phyloP scores from a whole-genome alignment of 768 basidiomycete genomes.

The Tremella mesenterica region DNA sequence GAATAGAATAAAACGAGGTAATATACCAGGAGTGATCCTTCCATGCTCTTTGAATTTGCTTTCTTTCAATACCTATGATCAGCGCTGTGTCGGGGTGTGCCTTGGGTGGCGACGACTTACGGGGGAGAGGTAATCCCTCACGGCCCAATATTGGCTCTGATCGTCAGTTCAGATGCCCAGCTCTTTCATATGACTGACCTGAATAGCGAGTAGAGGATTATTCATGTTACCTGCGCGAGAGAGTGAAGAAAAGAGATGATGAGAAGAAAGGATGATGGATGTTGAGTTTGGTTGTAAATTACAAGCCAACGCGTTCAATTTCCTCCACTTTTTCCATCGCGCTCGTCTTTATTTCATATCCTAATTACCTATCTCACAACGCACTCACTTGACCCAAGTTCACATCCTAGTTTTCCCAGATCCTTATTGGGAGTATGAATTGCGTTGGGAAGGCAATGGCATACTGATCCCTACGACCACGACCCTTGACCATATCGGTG shows the following conservation, averaged over 20 bases:
- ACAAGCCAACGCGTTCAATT: too few relatives aligned
- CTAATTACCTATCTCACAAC: background rate
- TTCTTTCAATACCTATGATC: constrained; percentile 76
- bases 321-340: too few relatives aligned
- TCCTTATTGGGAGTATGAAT: too few relatives aligned
- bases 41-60: constrained; percentile 99
- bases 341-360: background rate
- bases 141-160: constrained; percentile 84
- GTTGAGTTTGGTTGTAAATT: too few relatives aligned
- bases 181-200: constrained; percentile 24
- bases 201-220: constrained; percentile 43
- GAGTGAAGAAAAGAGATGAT: background rate
- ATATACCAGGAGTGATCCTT: constrained; percentile 77
- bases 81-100: background rate
- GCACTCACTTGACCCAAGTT: too few relatives aligned
- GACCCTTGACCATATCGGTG: too few relatives aligned
- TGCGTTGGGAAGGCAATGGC: too few relatives aligned
- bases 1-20: background rate
- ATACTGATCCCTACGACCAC: too few relatives aligned
- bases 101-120: constrained; percentile 28
- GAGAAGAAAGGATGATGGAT: background rate
- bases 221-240: constrained; percentile 21
- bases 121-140: constrained; percentile 77
- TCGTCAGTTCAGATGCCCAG: background rate
- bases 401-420: too few relatives aligned